Evolutionary conservation across 305 asterid genomes (phyloP).

Genomic region (Stenogyne calaminthoides): DNA sequence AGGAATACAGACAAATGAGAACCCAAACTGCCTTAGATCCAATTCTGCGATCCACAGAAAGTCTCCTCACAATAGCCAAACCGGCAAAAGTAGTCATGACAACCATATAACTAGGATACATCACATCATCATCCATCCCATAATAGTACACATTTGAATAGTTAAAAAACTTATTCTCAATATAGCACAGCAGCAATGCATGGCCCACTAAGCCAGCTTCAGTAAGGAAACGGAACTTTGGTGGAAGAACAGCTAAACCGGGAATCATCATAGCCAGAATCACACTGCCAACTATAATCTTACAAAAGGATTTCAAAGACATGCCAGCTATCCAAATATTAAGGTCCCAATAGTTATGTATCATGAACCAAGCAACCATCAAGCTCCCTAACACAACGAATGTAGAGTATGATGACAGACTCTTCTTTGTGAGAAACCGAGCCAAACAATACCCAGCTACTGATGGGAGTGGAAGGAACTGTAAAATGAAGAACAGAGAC

Average conservation of each 20-base stretch:
- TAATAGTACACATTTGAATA: constrained; percentile 85
- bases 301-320: constrained; percentile 94
- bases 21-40: constrained; percentile 94
- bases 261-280: constrained; percentile 93
- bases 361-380: constrained; percentile 95
- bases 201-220: constrained; percentile 89
- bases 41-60: constrained; percentile 72
- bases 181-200: constrained; percentile 83
- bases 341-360: constrained; percentile 98
- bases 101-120: constrained; percentile 99
- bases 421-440: constrained; percentile 91
- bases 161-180: constrained; percentile 85
- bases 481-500: constrained; percentile 43
- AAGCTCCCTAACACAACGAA: constrained; percentile 92
- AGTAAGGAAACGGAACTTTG: constrained; percentile 64
- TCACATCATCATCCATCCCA: constrained; percentile 95
- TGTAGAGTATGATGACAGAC: constrained; percentile 79
- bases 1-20: constrained; percentile 79
- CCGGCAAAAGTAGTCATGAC: constrained; percentile 87
- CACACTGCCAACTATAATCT: constrained; percentile 90
- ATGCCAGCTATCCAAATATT: constrained; percentile 99
- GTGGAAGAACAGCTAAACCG: constrained; percentile 95
- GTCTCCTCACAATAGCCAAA: constrained; percentile 90
- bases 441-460: constrained; percentile 95
- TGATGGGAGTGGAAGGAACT: constrained; percentile 94